These are phyloP conservation scores for Fusarium miscanthi DNA, from an alignment of 2,329 filamentous ascomycete genomes.

Conservation along the genomic window DNA sequence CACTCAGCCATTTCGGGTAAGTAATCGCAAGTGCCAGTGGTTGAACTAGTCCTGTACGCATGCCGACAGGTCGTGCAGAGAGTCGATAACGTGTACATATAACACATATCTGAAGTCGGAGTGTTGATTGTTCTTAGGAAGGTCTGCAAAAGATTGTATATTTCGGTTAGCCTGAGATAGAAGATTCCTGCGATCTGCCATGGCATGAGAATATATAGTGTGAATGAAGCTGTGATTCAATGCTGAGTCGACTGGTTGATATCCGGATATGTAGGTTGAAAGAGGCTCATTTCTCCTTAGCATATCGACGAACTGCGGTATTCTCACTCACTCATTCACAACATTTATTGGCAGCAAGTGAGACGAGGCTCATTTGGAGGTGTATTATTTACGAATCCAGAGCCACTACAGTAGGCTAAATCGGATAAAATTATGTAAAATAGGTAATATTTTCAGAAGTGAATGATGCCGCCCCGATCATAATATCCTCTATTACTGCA, in stretches of 20 bases:
- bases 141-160: accelerated
- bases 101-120: neutral
- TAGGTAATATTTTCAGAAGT: neutral
- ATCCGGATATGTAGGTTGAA: too few relatives aligned
- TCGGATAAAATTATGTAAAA: neutral
- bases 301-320: accelerated
- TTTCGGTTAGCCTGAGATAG: accelerated
- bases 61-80: neutral
- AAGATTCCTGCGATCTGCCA: accelerated
- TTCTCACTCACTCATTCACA: neutral
- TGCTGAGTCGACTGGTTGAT: accelerated
- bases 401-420: too few relatives aligned
- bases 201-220: neutral
- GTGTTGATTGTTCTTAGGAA: accelerated
- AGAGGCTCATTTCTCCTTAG: accelerated
- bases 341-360: too few relatives aligned
- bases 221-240: neutral
- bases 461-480: neutral
- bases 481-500: neutral
- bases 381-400: neutral
- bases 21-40: neutral
- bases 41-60: neutral
- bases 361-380: accelerated
- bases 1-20: neutral
- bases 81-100: neutral